phyloP scores from a whole-genome alignment of 805 yeast species.

The Deakozyma indianensis region DNA sequence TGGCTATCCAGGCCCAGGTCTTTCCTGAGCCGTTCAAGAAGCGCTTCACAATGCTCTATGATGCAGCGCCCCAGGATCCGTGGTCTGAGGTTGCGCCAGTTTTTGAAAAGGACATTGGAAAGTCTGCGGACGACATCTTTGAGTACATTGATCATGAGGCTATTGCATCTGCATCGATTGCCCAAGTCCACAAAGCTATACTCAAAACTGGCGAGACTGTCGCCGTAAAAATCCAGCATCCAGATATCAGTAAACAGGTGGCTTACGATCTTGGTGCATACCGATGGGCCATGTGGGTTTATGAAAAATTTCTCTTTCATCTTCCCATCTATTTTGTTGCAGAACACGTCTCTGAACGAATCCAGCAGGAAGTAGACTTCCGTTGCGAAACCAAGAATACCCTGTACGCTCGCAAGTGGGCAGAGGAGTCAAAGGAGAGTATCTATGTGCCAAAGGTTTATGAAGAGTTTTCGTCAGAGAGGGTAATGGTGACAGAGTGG shows the following conservation, averaged over 20 bases:
- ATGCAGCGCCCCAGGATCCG: slow-evolving; percentile 48
- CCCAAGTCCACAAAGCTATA: slow-evolving; percentile 79
- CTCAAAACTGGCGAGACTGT: slow-evolving; percentile 54
- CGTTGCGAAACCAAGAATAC: slow-evolving; percentile 36
- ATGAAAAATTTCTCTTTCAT: slow-evolving; percentile 40
- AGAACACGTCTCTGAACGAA: slow-evolving; percentile 40
- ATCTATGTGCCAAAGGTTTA: slow-evolving; percentile 44
- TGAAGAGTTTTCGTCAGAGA: slow-evolving; percentile 29
- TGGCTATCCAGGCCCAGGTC: slow-evolving; percentile 59
- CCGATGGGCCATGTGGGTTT: slow-evolving; percentile 33
- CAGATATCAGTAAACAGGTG: slow-evolving; percentile 45
- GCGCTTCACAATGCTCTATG: slow-evolving; percentile 45
- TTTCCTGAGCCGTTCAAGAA: slow-evolving; percentile 53
- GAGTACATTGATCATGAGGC: slow-evolving; percentile 40
- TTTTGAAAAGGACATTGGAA: slow-evolving; percentile 23
- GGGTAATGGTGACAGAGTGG: slow-evolving; percentile 59
- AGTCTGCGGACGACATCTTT: slow-evolving; percentile 30
- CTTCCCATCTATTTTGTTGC: slow-evolving; percentile 48
- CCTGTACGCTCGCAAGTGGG: slow-evolving; percentile 7
- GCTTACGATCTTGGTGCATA: slow-evolving; percentile 48
- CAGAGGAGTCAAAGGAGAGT: slow-evolving; percentile 25
- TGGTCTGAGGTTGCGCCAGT: slow-evolving; percentile 24
- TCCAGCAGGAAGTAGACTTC: slow-evolving; percentile 51
- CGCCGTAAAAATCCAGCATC: slow-evolving; percentile 85
- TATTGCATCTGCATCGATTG: slow-evolving; percentile 72